A percentile compares a stretch with the other conserved stretches of the same genome.
phyloP scores from a whole-genome alignment of 2,329 filamentous ascomycete genomes.

The Aspergillus niger region DNA sequence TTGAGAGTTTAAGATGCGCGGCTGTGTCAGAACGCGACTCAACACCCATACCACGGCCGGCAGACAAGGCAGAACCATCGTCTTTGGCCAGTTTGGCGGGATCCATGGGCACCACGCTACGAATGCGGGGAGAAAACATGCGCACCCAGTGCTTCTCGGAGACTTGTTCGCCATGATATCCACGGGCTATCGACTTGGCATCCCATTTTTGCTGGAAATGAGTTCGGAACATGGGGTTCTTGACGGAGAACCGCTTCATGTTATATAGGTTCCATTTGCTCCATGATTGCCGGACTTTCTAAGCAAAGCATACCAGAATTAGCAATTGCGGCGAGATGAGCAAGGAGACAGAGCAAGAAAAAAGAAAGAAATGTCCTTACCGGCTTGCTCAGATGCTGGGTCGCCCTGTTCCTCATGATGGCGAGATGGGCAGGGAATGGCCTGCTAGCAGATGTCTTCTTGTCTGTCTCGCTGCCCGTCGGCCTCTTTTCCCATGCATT shows the following conservation, averaged over 20 bases:
- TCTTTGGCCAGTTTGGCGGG: constrained; percentile 73
- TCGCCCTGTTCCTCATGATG: constrained; percentile 50
- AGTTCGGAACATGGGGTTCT: constrained; percentile 56
- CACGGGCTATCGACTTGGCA: constrained; percentile 79
- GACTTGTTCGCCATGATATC: constrained; percentile 94
- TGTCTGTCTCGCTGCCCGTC: constrained; percentile 12
- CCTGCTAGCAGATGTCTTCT: constrained; percentile 11
- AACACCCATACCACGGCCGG: constrained; percentile 77
- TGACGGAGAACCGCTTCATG: constrained; percentile 59
- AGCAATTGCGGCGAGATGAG: constrained; percentile 5
- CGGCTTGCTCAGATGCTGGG: constrained; percentile 43
- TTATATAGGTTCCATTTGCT: constrained; percentile 98
- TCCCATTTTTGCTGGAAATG: constrained; percentile 99
- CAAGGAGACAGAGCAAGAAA: neutral
- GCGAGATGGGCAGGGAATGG: constrained; percentile 19
- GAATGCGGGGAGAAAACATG: constrained; percentile 82
- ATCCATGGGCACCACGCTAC: constrained; percentile 83
- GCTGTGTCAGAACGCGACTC: constrained; percentile 27
- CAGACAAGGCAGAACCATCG: constrained; percentile 81
- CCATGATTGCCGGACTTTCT: constrained; percentile 97
- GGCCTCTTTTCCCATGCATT: constrained; percentile 11
- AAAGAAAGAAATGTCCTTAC: constrained; percentile 25
- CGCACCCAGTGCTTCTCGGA: constrained; percentile 90
- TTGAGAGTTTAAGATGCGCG: too few species aligned
- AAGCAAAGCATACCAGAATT: constrained; percentile 15